A percentile compares a stretch with the other conserved stretches of the same genome.
phyloP scores from a whole-genome alignment of 164 flowering plant genomes.

The grape (Vitis vinifera) region DNA sequence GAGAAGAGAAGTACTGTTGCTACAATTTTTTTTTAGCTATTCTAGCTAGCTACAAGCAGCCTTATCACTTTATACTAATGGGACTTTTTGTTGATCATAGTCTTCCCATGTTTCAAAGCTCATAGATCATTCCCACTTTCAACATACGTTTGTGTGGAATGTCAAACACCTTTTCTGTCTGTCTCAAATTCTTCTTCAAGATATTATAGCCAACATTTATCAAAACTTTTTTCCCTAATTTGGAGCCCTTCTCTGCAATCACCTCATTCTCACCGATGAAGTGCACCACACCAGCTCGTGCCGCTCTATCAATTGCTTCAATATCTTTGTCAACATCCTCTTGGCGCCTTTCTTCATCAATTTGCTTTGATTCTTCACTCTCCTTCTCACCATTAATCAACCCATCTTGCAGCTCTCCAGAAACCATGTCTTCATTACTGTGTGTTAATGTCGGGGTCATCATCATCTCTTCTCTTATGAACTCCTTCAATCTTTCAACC shows the following conservation, averaged over 20 bases:
- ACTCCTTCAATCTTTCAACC: conserved; percentile 56
- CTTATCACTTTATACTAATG: neutral
- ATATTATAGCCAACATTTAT: conserved; percentile 59
- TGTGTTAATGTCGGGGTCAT: neutral
- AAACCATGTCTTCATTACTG: neutral
- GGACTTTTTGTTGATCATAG: neutral
- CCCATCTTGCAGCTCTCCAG: neutral
- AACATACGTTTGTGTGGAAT: conserved; percentile 66
- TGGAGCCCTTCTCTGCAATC: conserved; percentile 46
- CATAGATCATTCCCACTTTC: conserved; percentile 78
- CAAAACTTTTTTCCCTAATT: conserved; percentile 47
- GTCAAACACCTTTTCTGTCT: conserved; percentile 44
- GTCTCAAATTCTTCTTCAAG: conserved; percentile 61
- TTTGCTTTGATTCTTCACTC: neutral
- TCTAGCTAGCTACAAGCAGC: no score
- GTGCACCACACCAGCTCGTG: no score
- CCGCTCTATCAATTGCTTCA: conserved; percentile 15
- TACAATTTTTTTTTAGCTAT: no score
- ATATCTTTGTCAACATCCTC: conserved; percentile 29
- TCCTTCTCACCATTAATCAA: neutral
- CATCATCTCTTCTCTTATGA: conserved; percentile 39
- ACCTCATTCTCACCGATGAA: conserved; percentile 66
- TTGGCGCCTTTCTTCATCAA: neutral
- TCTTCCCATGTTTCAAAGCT: conserved; percentile 33
- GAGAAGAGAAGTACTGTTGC: no score